Base-by-base conservation (phyloP, 1,284 basidiomycete genomes). In the Rhodotorula sp. region DNA sequence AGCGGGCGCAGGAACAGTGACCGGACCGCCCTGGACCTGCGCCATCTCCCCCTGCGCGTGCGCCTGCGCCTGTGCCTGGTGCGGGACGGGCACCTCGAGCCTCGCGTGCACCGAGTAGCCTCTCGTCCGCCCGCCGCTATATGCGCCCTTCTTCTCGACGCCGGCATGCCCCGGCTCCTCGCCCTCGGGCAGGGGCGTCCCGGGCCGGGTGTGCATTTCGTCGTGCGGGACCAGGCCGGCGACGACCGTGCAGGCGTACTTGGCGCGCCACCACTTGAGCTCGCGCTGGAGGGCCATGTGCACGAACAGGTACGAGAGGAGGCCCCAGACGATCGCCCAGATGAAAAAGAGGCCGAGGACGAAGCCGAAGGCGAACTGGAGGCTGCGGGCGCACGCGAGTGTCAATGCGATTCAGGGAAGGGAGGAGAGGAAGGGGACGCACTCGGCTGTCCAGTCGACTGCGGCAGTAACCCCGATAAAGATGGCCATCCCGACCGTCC, bases 381-480 rank as follows among this genome's bases (percentile, higher is more conserved):
- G 57, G 22, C 73, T 74, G 65, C 25, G 17, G 2, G 37, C 3
- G 32, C 1, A 0, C 29, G 36, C 5, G 36, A 27, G 12, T 2
- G 25, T 17, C 17, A 12, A 3, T 32, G 50, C 15, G 1, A 19
- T 34, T 1, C 10, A 12, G 29, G 19, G 36, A 29, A 21, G 17
- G 6, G 0, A 0, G 4, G 17, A 37, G 51, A 48, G 53, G n/a
- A 51, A 61, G 39, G 53, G 12, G 22, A 61, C 71, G 32, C 54
- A 76, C 62, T 64, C 57, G 6, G 64, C 51, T 0, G 66, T 55
- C 77, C 75, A 78, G 41, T 64, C 67, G 19, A 77, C 69, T 6
- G 68, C 75, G 2, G 75, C 77, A 1, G 67, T 66, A 0, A 61
- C 64, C 3, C 68, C 73, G 50, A 69, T 59, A 48, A 74, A 71